Conservation (phyloP, 805 yeast genomes). For the Candida sonorensis region DNA sequence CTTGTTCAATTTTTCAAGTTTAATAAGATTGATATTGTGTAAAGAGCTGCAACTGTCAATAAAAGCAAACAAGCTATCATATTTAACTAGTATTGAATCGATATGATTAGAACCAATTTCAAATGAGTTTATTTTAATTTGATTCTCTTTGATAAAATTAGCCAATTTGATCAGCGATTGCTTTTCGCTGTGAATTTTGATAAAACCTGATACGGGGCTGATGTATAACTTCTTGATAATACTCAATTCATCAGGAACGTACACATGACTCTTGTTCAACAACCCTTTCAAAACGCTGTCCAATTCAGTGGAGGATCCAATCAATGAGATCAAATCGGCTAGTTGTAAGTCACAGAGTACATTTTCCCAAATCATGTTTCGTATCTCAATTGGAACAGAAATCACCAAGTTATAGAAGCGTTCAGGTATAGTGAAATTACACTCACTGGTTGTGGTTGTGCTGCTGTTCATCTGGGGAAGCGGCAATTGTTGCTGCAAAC, state of each 20-base stretch:
- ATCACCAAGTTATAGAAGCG: background rate
- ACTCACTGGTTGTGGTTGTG: no score
- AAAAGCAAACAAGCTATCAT: background rate
- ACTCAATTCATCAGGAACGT: background rate
- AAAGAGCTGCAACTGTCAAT: background rate
- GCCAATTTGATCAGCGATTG: background rate
- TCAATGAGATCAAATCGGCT: background rate
- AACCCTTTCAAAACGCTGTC: background rate
- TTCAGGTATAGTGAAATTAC: background rate
- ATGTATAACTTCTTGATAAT: background rate
- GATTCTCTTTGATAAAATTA: background rate
- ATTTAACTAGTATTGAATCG: background rate
- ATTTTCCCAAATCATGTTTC: background rate
- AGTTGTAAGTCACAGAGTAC: background rate
- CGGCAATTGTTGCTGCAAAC: no score
- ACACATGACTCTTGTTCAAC: background rate
- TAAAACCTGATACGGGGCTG: background rate
- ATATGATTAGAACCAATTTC: conserved; percentile 1
- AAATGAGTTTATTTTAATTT: background rate
- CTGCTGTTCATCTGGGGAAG: no score
- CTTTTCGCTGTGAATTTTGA: background rate
- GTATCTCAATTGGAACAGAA: background rate
- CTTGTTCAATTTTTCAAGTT: background rate
- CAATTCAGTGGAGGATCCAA: background rate
- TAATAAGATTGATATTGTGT: no score